Evolutionary conservation across 495 filamentous ascomycete species (phyloP), one percentile per base, ranked within the genome.

Genomic region (Aspergillus sclerotiicarbonarius): DNA sequence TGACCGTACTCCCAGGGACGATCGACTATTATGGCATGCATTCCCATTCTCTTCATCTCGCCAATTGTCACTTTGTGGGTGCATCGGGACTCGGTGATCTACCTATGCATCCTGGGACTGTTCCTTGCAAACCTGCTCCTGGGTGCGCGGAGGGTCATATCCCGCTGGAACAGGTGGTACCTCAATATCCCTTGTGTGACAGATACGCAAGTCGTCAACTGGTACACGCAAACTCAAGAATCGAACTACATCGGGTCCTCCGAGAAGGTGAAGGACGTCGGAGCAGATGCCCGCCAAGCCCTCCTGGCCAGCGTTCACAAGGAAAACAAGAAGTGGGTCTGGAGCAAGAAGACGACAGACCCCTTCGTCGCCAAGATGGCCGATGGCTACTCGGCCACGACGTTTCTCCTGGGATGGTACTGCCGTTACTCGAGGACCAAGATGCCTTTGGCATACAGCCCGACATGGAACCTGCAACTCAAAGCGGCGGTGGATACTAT

Each of bases 161-260:
- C 54, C 0, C 51, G 55, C n/a, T 62, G 60, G 60, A 62, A 62
- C 51, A 54, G 21, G 25, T 62, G 60, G 60, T 62, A 62, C 35
- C 54, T 62, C 0, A 39, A 57, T 16, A 60, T 57, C 8, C 58
- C 51, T 5, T 39, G 51, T 16, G 51, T 64, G 8, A 64, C 57
- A 3, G 62, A 64, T n/a, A 56, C 50, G 10, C 54, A 64, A 0
- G 52, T 64, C 2, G 54, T 58, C 51, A 48, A 48, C 43, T 64
- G 62, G 62, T 64, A 58, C 32, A 20, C 60, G 8, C 18, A 55
- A 18, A 45, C 55, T 7, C 44, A 18, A 31, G 12, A 15, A 1
- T 37, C 9, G 12, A 25, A 18, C 32, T 25, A 18, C 6, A 21
- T 41, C 16, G 18, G 21, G 0, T 32, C 47, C 16, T n/a, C 37